Base-by-base conservation (phyloP, 495 filamentous ascomycete genomes). In the Venustampulla echinocandica region DNA sequence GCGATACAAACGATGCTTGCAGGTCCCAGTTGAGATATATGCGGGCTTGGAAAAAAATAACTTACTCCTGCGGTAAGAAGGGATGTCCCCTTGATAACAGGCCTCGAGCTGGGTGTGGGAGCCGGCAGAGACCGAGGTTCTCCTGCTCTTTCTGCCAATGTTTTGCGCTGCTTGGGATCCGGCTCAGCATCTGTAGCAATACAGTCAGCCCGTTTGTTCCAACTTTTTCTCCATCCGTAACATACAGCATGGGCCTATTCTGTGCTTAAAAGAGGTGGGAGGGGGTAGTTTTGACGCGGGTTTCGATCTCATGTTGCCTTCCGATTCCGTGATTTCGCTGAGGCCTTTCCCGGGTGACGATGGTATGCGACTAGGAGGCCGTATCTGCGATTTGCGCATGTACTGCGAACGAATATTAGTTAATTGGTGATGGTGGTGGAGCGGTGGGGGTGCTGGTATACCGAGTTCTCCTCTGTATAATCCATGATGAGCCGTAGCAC, bases 231-330 rank as follows among this genome's bases (percentile, higher is more conserved):
- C 27, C 7, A 30, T 30, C 33, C 7, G 5, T 9, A 5, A 51
- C 47, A 41, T 48, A 54, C 51, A 51, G 9, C 42, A 37, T 25
- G 20, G 10, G 49, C 54, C 20, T 42, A 53, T 10, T 52, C 57
- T 63, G 46, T 70, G 68, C 52, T 71, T 71, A 19, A 63, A 20
- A 18, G 39, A 44, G 7, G 48, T 40, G 17, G 66, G 58, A 20
- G 70, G 73, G 20, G 80, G 76, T 28, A 70, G 67, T 47, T 71
- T 64, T 23, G 70, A 61, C 20, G 62, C 61, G 2, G 34, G 44
- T 10, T 71, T 70, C 11, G 77, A 73, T 49, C 85, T 80, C 47
- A 77, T 68, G 65, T 92, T 92, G 50, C 68, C 78, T 44, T 79
- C 71, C 3, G 85, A 84, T 3, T 78, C 70, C 45, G 76, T 75